These are phyloP conservation scores for Citrus unshiu DNA, from an alignment of 345 rosid species.

Conservation along the genomic window DNA sequence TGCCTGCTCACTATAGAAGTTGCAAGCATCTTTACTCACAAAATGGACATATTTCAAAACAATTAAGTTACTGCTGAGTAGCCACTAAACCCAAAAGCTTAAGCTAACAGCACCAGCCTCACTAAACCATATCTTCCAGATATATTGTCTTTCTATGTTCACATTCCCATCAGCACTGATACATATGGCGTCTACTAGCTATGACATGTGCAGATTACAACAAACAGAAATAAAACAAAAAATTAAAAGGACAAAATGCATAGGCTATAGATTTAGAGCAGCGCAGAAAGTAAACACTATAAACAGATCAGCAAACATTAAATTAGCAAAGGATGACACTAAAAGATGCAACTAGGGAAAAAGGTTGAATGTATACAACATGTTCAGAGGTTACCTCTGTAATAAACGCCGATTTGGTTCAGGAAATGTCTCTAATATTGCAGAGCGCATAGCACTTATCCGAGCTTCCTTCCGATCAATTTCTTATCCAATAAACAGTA, in stretches of 20 bases:
- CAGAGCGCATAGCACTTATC: slow-evolving; percentile 75
- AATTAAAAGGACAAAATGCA: not conserved
- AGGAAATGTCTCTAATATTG: slow-evolving; percentile 89
- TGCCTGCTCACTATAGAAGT: slow-evolving; percentile 1
- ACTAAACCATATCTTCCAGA: not conserved
- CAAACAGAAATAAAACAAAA: too few relatives aligned
- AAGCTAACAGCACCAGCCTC: not conserved
- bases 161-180: not conserved
- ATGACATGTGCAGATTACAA: not conserved
- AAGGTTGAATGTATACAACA: not conserved
- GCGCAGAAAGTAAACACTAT: not conserved
- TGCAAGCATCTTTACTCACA: slow-evolving; percentile 10
- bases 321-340: not conserved
- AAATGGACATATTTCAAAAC: not conserved
- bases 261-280: not conserved
- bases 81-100: not conserved
- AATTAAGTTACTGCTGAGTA: not conserved
- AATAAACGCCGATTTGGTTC: slow-evolving; percentile 94
- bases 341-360: not conserved
- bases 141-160: not conserved
- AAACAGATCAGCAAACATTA: not conserved
- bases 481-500: slow-evolving; percentile 43
- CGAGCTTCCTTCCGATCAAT: slow-evolving; percentile 89
- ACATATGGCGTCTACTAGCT: not conserved
- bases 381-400: slow-evolving; percentile 53